Evolutionary conservation across 768 basidiomycete genomes (phyloP).

Genomic region (Pleurotus citrinopileatus): DNA sequence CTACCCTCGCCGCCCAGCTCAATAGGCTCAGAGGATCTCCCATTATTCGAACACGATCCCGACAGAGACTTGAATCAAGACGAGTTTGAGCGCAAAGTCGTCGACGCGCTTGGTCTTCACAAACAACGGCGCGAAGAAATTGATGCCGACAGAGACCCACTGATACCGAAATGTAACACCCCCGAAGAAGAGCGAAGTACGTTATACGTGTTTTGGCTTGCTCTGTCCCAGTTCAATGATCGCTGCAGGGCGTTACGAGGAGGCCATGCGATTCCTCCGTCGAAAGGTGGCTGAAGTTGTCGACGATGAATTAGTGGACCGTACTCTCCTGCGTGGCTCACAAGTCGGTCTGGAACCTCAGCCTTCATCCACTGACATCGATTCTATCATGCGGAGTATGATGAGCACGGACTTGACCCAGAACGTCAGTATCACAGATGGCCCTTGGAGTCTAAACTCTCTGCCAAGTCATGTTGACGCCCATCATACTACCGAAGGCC

Average conservation of each 20-base stretch:
- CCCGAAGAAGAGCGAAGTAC: constrained; percentile 33
- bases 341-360: constrained; percentile 41
- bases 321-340: constrained; percentile 43
- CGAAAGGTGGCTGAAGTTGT: constrained; percentile 36
- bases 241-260: constrained; percentile 27
- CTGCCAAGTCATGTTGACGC: constrained; percentile 15
- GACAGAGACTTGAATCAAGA: constrained; percentile 34
- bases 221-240: not conserved
- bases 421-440: constrained; percentile 22
- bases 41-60: constrained; percentile 39
- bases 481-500: constrained; percentile 11
- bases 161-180: constrained; percentile 27
- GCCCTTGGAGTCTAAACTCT: constrained; percentile 34
- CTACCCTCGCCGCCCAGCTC: constrained; percentile 52
- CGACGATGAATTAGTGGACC: constrained; percentile 49
- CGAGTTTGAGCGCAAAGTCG: constrained; percentile 42
- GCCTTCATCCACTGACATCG: constrained; percentile 43
- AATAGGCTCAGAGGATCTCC: constrained; percentile 42
- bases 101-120: constrained; percentile 34
- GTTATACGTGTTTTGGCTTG: constrained; percentile 13
- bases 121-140: constrained; percentile 38
- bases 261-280: constrained; percentile 35
- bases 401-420: constrained; percentile 32
- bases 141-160: constrained; percentile 34
- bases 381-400: constrained; percentile 50